A percentile compares a stretch with the other conserved stretches of the same genome.
phyloP scores from a whole-genome alignment of 2,329 filamentous ascomycete genomes.

The Neonectria punicea region DNA sequence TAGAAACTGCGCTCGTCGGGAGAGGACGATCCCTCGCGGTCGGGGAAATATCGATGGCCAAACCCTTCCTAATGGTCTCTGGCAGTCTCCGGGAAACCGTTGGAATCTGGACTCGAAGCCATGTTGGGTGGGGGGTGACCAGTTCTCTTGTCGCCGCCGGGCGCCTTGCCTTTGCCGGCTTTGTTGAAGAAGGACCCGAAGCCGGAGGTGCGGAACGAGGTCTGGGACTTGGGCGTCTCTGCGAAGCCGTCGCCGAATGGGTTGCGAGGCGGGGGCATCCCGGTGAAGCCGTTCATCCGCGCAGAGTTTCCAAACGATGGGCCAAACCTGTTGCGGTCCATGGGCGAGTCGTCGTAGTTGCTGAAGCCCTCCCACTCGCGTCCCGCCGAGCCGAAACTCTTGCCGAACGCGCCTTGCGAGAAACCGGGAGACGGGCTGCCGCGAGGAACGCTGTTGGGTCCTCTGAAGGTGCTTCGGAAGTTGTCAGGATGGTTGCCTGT shows the following conservation, averaged over 20 bases:
- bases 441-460: constrained; percentile 23
- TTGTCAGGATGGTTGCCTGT: constrained; percentile 4
- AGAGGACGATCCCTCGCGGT: constrained; percentile 27
- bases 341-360: constrained; percentile 8
- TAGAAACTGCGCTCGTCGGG: constrained; percentile 22
- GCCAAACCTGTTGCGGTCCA: background rate
- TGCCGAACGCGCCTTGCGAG: constrained; percentile 39
- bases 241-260: constrained; percentile 11
- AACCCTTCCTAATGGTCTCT: constrained; percentile 42
- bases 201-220: constrained; percentile 29
- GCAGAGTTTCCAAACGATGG: background rate
- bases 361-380: constrained; percentile 26
- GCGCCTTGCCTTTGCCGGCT: constrained; percentile 19
- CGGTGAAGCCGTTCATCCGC: background rate
- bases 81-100: constrained; percentile 32
- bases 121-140: constrained; percentile 2
- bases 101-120: constrained; percentile 18
- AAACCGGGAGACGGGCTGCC: constrained; percentile 30
- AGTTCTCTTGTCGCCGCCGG: constrained; percentile 11
- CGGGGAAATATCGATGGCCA: constrained; percentile 32
- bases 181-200: constrained; percentile 41
- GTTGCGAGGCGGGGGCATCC: background rate
- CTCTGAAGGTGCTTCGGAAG: constrained; percentile 10
- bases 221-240: constrained; percentile 26
- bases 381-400: constrained; percentile 24